A percentile compares a stretch with the other conserved stretches of the same genome.
phyloP scores from a whole-genome alignment of 257 asterid species.

The Petunia axillaris region DNA sequence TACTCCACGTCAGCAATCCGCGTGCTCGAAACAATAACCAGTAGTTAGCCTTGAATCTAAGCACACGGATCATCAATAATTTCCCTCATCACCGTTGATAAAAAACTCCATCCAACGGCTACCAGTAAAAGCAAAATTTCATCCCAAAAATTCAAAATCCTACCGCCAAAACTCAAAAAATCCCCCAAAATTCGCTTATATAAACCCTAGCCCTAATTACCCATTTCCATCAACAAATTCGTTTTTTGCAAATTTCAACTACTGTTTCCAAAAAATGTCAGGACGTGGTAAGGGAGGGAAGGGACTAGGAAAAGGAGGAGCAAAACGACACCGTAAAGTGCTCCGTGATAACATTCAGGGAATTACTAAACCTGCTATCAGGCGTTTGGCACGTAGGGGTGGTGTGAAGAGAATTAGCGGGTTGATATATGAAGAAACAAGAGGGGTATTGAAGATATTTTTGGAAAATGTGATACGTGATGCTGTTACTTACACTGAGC shows the following conservation, averaged over 20 bases:
- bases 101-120: background rate
- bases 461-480: conserved; percentile 29
- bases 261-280: background rate
- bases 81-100: conserved; percentile 5
- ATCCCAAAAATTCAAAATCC: background rate
- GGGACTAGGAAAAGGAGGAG: conserved; percentile 32
- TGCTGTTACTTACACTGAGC: conserved; percentile 29
- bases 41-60: too few species aligned
- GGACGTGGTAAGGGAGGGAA: conserved; percentile 32
- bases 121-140: background rate
- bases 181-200: background rate
- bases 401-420: conserved; percentile 34
- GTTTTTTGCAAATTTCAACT: background rate
- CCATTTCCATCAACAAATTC: background rate
- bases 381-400: conserved; percentile 27
- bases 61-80: too few species aligned
- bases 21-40: too few species aligned
- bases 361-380: conserved; percentile 19
- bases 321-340: conserved; percentile 27
- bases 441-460: conserved; percentile 28
- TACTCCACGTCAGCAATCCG: too few species aligned
- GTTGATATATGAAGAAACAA: conserved; percentile 23
- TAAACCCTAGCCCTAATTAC: background rate
- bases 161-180: conserved; percentile 22
- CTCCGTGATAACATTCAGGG: conserved; percentile 30